These are phyloP conservation scores for Bipolaris victoriae DNA, from an alignment of 2,329 filamentous ascomycete genomes.

Conservation along the genomic window DNA sequence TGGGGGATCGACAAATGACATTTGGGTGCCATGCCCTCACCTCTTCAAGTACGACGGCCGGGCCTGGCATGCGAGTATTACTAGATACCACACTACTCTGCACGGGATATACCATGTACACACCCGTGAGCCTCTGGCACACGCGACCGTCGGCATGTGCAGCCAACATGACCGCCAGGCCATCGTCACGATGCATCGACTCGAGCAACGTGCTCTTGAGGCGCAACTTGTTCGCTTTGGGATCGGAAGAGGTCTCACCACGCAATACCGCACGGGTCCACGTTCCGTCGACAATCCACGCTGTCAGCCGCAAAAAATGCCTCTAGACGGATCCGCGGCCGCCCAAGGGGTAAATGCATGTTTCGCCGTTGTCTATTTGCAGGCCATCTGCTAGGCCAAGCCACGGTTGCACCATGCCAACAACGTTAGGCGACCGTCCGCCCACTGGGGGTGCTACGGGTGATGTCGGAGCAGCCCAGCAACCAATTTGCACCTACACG, in stretches of 20 bases:
- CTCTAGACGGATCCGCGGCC: constrained; percentile 4
- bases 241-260: constrained; percentile 19
- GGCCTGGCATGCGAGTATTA: neutral
- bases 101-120: neutral
- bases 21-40: neutral
- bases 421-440: constrained; percentile 1
- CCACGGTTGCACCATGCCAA: constrained; percentile 1
- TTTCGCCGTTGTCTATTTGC: neutral
- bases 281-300: constrained; percentile 7
- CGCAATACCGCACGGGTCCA: constrained; percentile 1
- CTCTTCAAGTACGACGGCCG: neutral
- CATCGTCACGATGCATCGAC: neutral
- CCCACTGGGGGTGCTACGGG: constrained; percentile 4
- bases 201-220: neutral
- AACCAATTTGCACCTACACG: neutral
- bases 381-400: neutral
- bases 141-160: neutral
- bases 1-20: constrained; percentile 19
- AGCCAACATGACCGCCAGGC: neutral
- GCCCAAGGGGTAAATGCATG: constrained; percentile 1
- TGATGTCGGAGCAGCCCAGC: neutral
- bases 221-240: constrained; percentile 5
- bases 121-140: neutral
- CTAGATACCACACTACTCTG: neutral
- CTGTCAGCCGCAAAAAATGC: constrained; percentile 5